These are phyloP conservation scores for Eudorina sp. DNA, from an alignment of 139 green algal species.

Conservation along the genomic window DNA sequence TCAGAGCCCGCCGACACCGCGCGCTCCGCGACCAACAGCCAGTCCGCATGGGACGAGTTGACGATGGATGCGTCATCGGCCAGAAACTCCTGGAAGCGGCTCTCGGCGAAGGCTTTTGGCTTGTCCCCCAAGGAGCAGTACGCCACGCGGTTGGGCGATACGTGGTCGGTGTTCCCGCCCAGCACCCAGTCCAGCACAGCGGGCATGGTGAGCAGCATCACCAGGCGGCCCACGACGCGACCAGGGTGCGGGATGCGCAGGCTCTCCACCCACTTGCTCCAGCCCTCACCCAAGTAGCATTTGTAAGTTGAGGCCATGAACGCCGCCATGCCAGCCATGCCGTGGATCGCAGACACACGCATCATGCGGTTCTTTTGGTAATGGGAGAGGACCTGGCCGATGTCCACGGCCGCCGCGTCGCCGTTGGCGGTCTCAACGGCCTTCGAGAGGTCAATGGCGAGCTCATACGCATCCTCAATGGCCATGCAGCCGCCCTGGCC, in stretches of 20 bases:
- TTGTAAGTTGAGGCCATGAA: conserved; percentile 87
- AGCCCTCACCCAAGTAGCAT: conserved; percentile 86
- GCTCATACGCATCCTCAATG: conserved; percentile 91
- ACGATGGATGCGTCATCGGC: conserved; percentile 78
- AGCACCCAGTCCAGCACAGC: conserved; percentile 87
- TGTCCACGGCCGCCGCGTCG: conserved; percentile 3
- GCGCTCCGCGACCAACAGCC: conserved; percentile 78
- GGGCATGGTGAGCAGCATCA: conserved; percentile 89
- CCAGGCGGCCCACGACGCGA: conserved; percentile 75
- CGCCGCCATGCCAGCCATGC: conserved; percentile 92
- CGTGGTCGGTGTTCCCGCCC: conserved; percentile 79
- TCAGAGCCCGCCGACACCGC: not conserved
- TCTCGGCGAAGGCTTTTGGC: conserved; percentile 77
- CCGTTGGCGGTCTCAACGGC: conserved; percentile 43
- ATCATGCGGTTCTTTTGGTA: conserved; percentile 83
- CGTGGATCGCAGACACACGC: conserved; percentile 88
- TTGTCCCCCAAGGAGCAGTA: conserved; percentile 69
- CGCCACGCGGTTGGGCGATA: conserved; percentile 51
- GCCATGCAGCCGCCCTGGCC: conserved; percentile 96
- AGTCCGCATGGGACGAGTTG: conserved; percentile 72
- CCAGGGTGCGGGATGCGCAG: conserved; percentile 96
- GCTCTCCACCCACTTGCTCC: conserved; percentile 58
- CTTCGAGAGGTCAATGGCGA: conserved; percentile 71
- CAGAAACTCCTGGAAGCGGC: conserved; percentile 77
- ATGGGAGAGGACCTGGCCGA: conserved; percentile 42